A percentile compares a stretch with the other conserved stretches of the same genome.
Evolutionary conservation across 1,139 yeast genomes (phyloP).

Genomic region (Geotrichum histeridarum): DNA sequence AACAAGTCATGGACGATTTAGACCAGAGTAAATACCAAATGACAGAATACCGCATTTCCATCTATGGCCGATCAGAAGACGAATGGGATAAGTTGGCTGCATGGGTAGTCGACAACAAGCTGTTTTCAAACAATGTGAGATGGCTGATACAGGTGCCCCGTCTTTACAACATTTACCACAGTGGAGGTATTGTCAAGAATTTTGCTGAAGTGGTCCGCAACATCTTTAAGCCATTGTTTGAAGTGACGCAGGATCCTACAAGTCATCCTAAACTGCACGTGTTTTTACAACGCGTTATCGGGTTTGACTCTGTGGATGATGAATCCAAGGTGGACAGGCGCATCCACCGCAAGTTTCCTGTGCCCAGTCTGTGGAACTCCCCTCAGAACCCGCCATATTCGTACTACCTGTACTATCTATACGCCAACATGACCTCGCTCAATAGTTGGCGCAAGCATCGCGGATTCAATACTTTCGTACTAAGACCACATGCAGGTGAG

Average conservation of each 20-base stretch:
- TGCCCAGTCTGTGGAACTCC: slow-evolving; percentile 74
- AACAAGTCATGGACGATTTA: slow-evolving; percentile 84
- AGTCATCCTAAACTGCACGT: slow-evolving; percentile 84
- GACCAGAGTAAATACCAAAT: slow-evolving; percentile 94
- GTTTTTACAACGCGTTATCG: slow-evolving; percentile 88
- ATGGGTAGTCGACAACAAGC: slow-evolving; percentile 91
- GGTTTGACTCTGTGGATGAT: slow-evolving; percentile 97
- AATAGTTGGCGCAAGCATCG: slow-evolving; percentile 73
- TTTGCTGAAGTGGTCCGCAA: slow-evolving; percentile 77
- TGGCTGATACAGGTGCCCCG: slow-evolving; percentile 97
- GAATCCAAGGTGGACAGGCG: slow-evolving; percentile 88
- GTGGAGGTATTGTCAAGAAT: slow-evolving; percentile 58
- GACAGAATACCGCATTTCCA: slow-evolving; percentile 91
- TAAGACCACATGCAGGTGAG: slow-evolving; percentile 98
- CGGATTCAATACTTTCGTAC: slow-evolving; percentile 78
- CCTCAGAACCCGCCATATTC: slow-evolving; percentile 90
- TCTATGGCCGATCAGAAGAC: slow-evolving; percentile 79
- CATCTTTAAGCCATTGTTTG: slow-evolving; percentile 84
- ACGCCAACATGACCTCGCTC: slow-evolving; percentile 76
- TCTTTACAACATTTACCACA: slow-evolving; percentile 81
- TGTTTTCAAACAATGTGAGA: slow-evolving; percentile 88
- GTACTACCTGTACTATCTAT: slow-evolving; percentile 83
- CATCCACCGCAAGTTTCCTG: slow-evolving; percentile 73
- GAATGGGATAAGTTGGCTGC: slow-evolving; percentile 96
- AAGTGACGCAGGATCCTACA: slow-evolving; percentile 77